Conservation (phyloP, 1,284 basidiomycete genomes). For the Sanghuangporus sanghuang region DNA sequence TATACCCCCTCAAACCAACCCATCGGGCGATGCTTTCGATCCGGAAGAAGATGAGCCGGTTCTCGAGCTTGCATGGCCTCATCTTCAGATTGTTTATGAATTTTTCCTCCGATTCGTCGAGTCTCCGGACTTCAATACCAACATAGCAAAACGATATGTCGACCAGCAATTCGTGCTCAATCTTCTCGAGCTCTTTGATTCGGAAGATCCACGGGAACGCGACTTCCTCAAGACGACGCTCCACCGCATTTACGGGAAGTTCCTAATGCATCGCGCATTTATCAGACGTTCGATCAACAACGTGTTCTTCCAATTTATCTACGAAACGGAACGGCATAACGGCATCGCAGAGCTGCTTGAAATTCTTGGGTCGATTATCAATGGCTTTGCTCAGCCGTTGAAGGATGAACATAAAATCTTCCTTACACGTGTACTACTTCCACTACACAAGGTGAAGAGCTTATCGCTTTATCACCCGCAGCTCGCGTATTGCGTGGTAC, state of each 20-base stretch:
- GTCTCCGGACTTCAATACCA: slow-evolving; percentile 97
- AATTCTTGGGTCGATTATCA: slow-evolving; percentile 99
- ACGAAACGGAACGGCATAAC: slow-evolving; percentile 98
- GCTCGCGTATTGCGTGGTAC: slow-evolving; percentile 97
- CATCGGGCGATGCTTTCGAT: slow-evolving; percentile 96
- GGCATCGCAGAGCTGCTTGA: slow-evolving; percentile 98
- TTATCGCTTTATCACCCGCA: slow-evolving; percentile 97
- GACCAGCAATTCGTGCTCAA: slow-evolving; percentile 96
- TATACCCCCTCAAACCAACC: slow-evolving; percentile 99
- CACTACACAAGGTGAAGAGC: slow-evolving; percentile 97
- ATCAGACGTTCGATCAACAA: slow-evolving; percentile 99
- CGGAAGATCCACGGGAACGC: slow-evolving; percentile 97
- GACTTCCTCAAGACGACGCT: slow-evolving; percentile 99
- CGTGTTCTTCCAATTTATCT: slow-evolving; percentile 99
- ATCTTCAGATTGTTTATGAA: slow-evolving; percentile 99
- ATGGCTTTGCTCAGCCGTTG: slow-evolving; percentile 95
- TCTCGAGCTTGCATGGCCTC: slow-evolving; percentile 98
- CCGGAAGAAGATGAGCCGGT: slow-evolving; percentile 99
- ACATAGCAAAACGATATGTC: slow-evolving; percentile 95
- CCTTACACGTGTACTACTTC: slow-evolving; percentile 92
- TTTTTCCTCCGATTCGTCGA: slow-evolving; percentile 99
- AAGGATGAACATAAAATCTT: slow-evolving; percentile 99
- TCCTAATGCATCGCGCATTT: slow-evolving; percentile 97
- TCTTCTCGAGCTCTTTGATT: slow-evolving; percentile 97
- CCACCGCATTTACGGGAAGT: slow-evolving; percentile 99